phyloP scores from a whole-genome alignment of 2,329 filamentous ascomycete genomes.

The Pseudohalonectria lignicola region DNA sequence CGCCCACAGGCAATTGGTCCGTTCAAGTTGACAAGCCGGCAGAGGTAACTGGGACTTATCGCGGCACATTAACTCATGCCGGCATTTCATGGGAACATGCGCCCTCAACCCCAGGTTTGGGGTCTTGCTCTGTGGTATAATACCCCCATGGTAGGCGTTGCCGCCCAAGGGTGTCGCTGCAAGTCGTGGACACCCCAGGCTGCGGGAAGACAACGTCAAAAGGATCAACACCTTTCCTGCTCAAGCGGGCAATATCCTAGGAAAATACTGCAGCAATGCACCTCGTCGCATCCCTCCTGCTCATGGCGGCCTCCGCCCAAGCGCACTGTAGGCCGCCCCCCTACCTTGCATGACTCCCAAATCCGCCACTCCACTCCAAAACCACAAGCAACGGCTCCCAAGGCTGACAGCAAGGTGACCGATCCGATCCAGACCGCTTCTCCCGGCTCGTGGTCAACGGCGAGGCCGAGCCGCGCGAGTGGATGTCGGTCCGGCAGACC shows the following conservation, averaged over 20 bases:
- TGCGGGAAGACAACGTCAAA: not conserved
- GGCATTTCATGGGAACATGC: not conserved
- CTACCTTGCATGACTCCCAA: slow-evolving; percentile 9
- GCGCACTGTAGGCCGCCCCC: slow-evolving; percentile 8
- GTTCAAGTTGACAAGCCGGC: no score
- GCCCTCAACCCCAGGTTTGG: not conserved
- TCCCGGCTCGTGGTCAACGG: slow-evolving; percentile 16
- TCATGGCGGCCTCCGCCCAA: slow-evolving; percentile 7
- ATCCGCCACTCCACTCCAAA: no score
- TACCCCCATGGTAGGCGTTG: not conserved
- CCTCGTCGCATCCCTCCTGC: slow-evolving; percentile 7
- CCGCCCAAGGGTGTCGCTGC: not conserved
- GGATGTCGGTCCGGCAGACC: slow-evolving; percentile 22
- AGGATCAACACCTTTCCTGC: no score
- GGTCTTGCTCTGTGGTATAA: not conserved
- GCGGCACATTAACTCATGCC: not conserved
- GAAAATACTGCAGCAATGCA: slow-evolving; percentile 11
- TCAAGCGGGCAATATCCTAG: no score
- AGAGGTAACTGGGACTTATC: no score
- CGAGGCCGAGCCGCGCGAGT: slow-evolving; percentile 13
- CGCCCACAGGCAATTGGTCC: not conserved
- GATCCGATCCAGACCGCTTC: slow-evolving; percentile 16
- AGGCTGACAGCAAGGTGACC: not conserved
- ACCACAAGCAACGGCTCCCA: slow-evolving; percentile 1
- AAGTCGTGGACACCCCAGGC: not conserved